A percentile compares a stretch with the other conserved stretches of the same genome.
Conservation (phyloP, 371 early-diverging fungal genomes). For the Phascolomyces articulosus region DNA sequence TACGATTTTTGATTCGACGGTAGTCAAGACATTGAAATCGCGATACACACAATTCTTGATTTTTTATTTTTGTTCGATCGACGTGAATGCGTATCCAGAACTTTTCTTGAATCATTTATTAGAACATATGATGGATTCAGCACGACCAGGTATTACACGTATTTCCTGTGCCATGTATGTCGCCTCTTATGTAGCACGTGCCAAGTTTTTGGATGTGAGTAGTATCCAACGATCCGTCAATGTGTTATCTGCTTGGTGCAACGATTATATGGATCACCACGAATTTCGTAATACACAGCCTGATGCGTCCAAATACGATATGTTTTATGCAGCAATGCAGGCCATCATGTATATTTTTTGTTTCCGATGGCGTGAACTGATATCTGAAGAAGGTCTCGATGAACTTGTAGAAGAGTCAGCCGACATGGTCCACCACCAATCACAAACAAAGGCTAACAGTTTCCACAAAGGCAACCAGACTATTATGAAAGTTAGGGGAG, state of each 20-base stretch:
- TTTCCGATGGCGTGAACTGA: conserved; percentile 88
- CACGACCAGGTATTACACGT: conserved; percentile 71
- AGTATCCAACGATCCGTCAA: conserved; percentile 69
- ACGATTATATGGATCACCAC: conserved; percentile 67
- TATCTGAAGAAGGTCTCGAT: conserved; percentile 44
- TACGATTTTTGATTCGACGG: conserved; percentile 77
- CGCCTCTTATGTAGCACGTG: conserved; percentile 89
- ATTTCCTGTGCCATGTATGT: conserved; percentile 87
- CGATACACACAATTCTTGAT: conserved; percentile 92
- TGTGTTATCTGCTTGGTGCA: conserved; percentile 71
- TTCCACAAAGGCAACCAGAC: not conserved
- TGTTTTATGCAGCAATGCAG: conserved; percentile 90
- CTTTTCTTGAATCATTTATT: conserved; percentile 81
- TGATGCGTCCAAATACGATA: conserved; percentile 65
- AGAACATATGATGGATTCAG: conserved; percentile 58
- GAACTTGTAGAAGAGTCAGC: conserved; percentile 28
- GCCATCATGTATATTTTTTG: conserved; percentile 92
- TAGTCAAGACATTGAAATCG: conserved; percentile 88
- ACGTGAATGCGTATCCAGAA: conserved; percentile 66
- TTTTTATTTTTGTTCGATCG: conserved; percentile 81
- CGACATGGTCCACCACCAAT: not conserved
- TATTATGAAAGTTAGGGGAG: too few species aligned
- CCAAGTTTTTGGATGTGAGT: conserved; percentile 67
- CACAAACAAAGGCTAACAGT: conserved; percentile 20
- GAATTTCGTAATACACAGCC: conserved; percentile 48